Evolutionary conservation across 805 yeast species (phyloP), one percentile per base, ranked within the genome.

Genomic region (Ogataea saltuana): DNA sequence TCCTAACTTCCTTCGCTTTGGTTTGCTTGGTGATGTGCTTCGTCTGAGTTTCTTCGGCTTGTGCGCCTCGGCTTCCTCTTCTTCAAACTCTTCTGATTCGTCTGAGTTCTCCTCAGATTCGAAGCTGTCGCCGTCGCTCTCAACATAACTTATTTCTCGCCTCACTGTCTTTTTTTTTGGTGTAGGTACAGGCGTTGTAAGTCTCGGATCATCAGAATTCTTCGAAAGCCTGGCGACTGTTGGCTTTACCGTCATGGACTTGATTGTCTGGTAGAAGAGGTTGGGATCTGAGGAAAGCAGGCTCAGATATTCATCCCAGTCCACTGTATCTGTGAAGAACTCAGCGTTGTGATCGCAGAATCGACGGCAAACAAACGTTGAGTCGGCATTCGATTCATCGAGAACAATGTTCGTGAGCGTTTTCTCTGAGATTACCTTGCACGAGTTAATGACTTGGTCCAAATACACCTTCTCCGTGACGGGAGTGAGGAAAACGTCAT

Each of bases 401-500:
- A 65, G 55, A 2, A 55, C 52, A 4, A 63, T 58, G n/a, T 59
- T 59, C 4, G 51, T 41, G 50, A 68, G 71, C 15, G 71, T 69
- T 1, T 55, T 39, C 10, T 55, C 43, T 1, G 75, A 68, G 11
- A 76, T 46, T 1, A 83, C 75, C 6, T 58, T 66, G 6, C 77
- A 81, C 29, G 67, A 63, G 5, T 60, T 69, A 2, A 75, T 48
- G 19, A 82, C 67, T 34, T 77, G 69, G 1, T 47, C 49, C 2
- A 80, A 60, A 36, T 61, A 54, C 12, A 83, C 59, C 27, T 71
- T 71, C 3, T 70, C 73, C 15, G 68, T 41, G 25, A 74, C 72
- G 3, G 85, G 71, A 0, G 86, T 76, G 19, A 83, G 53, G 49
- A 77, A 78, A 5, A 83, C 42, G 58, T 83, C 88, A 51, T 72